phyloP scores from a whole-genome alignment of 148 eudicot species.

The Amaranthus palmeri region DNA sequence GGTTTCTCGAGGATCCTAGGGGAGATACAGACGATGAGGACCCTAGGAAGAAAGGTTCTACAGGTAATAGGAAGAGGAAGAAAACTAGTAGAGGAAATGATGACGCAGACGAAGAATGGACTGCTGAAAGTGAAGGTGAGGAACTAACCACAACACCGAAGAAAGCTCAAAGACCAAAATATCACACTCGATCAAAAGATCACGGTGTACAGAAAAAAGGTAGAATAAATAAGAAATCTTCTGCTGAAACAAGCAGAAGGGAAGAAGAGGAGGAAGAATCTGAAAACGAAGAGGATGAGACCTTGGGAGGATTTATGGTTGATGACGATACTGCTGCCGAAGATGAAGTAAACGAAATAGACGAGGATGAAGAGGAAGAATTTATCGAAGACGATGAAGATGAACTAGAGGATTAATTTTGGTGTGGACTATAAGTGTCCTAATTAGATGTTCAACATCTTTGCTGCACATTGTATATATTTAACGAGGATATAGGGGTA shows the following conservation, averaged over 20 bases:
- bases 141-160: slow-evolving; percentile 34
- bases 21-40: slow-evolving; percentile 49
- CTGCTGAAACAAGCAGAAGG: slow-evolving; percentile 15
- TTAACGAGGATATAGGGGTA: too few relatives aligned
- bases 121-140: slow-evolving; percentile 69
- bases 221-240: slow-evolving; percentile 12
- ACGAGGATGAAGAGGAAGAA: slow-evolving; percentile 26
- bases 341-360: slow-evolving; percentile 27
- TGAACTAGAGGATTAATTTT: slow-evolving; percentile 29
- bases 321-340: slow-evolving; percentile 44
- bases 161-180: slow-evolving; percentile 43
- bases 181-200: slow-evolving; percentile 68
- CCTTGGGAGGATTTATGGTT: slow-evolving; percentile 86
- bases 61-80: slow-evolving; percentile 47
- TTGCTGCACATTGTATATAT: not conserved
- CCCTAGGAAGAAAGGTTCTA: slow-evolving; percentile 26
- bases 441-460: not conserved
- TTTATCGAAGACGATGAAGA: slow-evolving; percentile 27
- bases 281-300: slow-evolving; percentile 47
- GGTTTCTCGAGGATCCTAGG: slow-evolving; percentile 72
- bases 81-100: slow-evolving; percentile 27
- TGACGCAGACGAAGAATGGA: slow-evolving; percentile 77
- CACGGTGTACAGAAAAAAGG: slow-evolving; percentile 24
- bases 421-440: not conserved
- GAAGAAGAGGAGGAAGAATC: slow-evolving; percentile 38